Evolutionary conservation across 192 early-diverging fungal species (phyloP), one percentile per base, ranked within the genome.

Genomic region (Kappamyces sp.): DNA sequence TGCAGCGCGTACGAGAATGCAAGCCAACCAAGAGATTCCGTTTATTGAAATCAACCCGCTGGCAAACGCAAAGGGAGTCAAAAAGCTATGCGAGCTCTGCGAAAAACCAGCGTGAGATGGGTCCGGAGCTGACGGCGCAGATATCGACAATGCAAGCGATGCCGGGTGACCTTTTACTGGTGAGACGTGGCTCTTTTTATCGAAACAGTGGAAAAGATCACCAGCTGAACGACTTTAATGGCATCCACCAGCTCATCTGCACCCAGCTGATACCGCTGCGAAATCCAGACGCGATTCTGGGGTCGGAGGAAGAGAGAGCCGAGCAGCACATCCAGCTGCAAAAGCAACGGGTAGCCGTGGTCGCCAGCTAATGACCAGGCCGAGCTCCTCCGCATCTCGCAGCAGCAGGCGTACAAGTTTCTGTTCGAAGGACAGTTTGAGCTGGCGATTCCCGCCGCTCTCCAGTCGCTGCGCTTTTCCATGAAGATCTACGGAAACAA

Each of bases 391-490:
- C 60, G 73, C 11, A 22, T 82, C 15, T 64, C 78, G 3, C 71
- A 74, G 47, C 74, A 70, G 0, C 75, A 82, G 55, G 79, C 80
- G 22, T 73, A 82, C 54, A 82, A 81, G 45, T 67, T 69, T 38
- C 65, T 82, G 2, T 82, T 81, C 67, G 80, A 82, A 59, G 70
- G 67, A n/a, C 62, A 81, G 63, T 81, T 73, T 57, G 69, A 79
- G 32, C 65, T 82, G 7, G 80, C 80, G 1, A 82, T 82, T 46
- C 80, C 80, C 1, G 80, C 80, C 6, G 80, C 80, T 0, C 61
- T 82, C 4, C 80, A 82, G 59, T 65, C 80, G 1, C 65, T 82
- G 8, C 72, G 79, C 34, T 82, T 76, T 57, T 68, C 71, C 29
- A 80, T 81, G 67, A 67, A 69, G 34, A 62, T 81, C 2, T 66